Evolutionary conservation across 352 stramenopile genomes (phyloP), one percentile per base, ranked within the genome.

Genomic region (Thraustochytrium sp.): DNA sequence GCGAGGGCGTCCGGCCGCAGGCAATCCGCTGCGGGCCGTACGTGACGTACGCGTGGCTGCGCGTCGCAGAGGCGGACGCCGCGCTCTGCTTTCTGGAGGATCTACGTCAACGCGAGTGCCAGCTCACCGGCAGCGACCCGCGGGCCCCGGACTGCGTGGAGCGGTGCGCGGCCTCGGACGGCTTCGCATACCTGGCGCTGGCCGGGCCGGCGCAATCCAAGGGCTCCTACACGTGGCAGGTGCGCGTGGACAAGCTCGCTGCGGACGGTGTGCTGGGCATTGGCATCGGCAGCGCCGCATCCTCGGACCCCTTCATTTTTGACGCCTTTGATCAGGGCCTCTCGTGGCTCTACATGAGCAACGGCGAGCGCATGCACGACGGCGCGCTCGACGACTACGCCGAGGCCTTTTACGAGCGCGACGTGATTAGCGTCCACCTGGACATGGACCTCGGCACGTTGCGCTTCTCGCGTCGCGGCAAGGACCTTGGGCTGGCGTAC

Each of bases 351-450:
- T 80, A 53, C 51, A 44, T 80, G 42, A 80, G 68, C 51, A 37
- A 4, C 16, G 68, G 68, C 40, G 68, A 80, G 16, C 76, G 37
- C 5, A 61, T 65, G 48, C 53, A 80, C 51, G 18, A 54, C 4
- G 44, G 53, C 21, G 86, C 95, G 63, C 59, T 96, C 26, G 88
- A 94, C 46, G 89, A 88, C 16, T 97, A 97, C 77, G 92, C 93
- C 31, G 93, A 96, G 46, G 93, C 96, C 42, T 97, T 96, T 82
- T 94, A 94, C 54, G 92, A 96, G 77, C 91, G 92, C 23, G 93
- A 97, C 75, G 38, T 90, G 3, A 91, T 97, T 42, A 87, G 92
- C 42, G 92, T 96, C 26, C 90, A 88, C 8, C 82, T 97, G 2
- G 90, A 97, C 59, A 92, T 94, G 63, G 89, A 92, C 54, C 85